A percentile compares a stretch with the other conserved stretches of the same genome.
Evolutionary conservation across 176 grass and related monocot species (phyloP).

Genomic region (Aegilops sharonensis): DNA sequence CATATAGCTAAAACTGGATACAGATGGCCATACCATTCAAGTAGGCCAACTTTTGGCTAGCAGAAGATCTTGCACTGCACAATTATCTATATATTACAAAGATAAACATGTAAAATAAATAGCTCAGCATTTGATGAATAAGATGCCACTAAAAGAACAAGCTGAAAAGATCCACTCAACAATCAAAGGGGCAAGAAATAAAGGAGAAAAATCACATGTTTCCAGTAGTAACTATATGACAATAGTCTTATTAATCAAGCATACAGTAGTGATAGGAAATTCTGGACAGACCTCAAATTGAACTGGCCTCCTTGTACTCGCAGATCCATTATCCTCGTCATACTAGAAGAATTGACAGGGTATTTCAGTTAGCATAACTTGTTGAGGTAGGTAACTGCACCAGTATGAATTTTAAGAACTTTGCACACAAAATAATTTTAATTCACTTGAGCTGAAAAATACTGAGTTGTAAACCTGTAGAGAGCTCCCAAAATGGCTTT

Average conservation of each 20-base stretch:
- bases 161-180: not conserved
- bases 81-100: not conserved
- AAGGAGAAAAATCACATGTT: not conserved
- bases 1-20: not conserved
- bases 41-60: not conserved
- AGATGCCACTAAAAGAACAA: not conserved
- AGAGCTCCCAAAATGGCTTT: constrained; percentile 6
- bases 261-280: not conserved
- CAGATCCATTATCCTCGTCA: constrained; percentile 33
- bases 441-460: not conserved
- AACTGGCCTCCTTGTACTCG: constrained; percentile 41
- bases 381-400: not conserved
- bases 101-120: not conserved
- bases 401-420: not conserved
- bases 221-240: not conserved
- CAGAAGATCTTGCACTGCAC: not conserved
- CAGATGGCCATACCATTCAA: not conserved
- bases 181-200: not conserved
- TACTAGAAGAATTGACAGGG: constrained; percentile 29
- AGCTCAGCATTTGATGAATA: not conserved
- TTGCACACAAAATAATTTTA: not conserved
- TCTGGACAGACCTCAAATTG: constrained; percentile 37
- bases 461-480: not conserved
- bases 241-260: not conserved
- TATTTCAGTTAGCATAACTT: constrained; percentile 26